phyloP scores from a whole-genome alignment of 345 rosid genomes.

The Pugionium cornutum region DNA sequence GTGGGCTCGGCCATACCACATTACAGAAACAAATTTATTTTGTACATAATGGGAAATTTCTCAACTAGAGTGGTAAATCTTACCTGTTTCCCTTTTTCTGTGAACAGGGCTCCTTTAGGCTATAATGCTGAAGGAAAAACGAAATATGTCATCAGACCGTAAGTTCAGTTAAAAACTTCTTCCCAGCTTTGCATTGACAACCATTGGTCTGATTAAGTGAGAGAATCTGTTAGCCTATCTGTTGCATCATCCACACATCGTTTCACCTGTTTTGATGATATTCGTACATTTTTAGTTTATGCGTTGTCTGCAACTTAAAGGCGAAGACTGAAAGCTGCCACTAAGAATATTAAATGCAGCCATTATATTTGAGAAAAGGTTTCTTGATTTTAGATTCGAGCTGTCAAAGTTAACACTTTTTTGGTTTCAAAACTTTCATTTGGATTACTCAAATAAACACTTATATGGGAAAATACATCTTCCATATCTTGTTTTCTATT shows the following conservation, averaged over 20 bases:
- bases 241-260: not conserved
- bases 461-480: constrained; percentile 1
- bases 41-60: not conserved
- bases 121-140: constrained; percentile 80
- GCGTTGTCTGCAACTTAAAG: constrained; percentile 4
- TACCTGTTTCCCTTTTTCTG: constrained; percentile 8
- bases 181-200: constrained; percentile 14
- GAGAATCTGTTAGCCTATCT: constrained; percentile 2
- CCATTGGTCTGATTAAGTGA: constrained; percentile 8
- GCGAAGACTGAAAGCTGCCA: not conserved
- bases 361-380: constrained; percentile 8
- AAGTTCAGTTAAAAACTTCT: constrained; percentile 44
- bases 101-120: constrained; percentile 80
- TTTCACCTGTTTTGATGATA: constrained; percentile 7
- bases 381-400: not conserved
- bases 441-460: not conserved
- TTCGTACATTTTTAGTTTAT: not conserved
- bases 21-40: constrained; percentile 11
- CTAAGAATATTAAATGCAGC: not conserved
- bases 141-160: constrained; percentile 91
- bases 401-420: constrained; percentile 8
- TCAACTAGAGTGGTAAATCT: not conserved
- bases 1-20: constrained; percentile 3
- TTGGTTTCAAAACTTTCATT: constrained; percentile 2
- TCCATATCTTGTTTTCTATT: not conserved